A percentile compares a stretch with the other conserved stretches of the same genome.
Conservation (phyloP, 176 grass and related monocot species). For the Eleusine coracana region DNA sequence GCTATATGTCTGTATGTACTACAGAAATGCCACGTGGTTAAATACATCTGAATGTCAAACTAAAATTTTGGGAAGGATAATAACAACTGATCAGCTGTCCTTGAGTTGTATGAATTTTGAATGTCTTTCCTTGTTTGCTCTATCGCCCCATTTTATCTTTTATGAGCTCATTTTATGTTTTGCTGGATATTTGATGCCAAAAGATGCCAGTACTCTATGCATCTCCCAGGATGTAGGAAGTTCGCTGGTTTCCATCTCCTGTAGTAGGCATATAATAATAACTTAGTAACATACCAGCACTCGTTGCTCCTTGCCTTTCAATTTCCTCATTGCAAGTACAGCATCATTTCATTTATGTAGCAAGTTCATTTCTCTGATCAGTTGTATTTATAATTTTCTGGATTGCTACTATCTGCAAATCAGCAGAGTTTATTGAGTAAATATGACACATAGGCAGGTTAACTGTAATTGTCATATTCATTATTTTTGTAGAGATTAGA, state of each 20-base stretch:
- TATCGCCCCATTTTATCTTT: background rate
- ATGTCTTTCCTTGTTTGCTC: background rate
- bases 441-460: background rate
- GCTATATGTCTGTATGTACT: slow-evolving; percentile 11
- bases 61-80: slow-evolving; percentile 37
- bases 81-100: slow-evolving; percentile 9
- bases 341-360: background rate
- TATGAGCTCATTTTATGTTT: background rate
- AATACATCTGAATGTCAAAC: background rate
- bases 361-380: background rate
- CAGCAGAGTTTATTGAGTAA: background rate
- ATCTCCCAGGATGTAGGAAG: background rate
- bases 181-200: background rate
- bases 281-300: no score
- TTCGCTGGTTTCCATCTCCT: background rate
- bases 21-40: slow-evolving; percentile 30
- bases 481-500: no score
- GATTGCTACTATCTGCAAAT: background rate
- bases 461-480: background rate
- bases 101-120: slow-evolving; percentile 1
- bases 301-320: background rate
- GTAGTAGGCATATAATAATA: background rate
- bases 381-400: background rate
- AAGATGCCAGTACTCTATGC: background rate
- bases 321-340: background rate